Evolutionary conservation across 768 basidiomycete species (phyloP), one percentile per base, ranked within the genome.

Genomic region (Tylopilus plumbeoviolaceoides): DNA sequence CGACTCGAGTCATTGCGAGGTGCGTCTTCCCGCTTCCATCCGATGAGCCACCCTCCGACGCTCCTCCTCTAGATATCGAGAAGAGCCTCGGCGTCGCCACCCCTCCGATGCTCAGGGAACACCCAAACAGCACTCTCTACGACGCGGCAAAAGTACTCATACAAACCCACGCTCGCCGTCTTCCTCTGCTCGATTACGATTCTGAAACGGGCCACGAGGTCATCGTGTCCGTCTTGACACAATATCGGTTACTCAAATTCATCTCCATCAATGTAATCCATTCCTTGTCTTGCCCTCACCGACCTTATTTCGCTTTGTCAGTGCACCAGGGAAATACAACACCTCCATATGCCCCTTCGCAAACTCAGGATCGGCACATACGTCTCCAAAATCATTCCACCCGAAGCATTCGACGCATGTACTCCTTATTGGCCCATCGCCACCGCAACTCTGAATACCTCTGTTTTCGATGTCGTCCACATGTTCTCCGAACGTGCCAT

Each of bases 241-340:
- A 98, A 70, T 99, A 99, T 64, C 84, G 97, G 33, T 87, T 98
- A 15, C 86, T 99, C 73, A 98, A 98, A 71, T 98, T 98, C 70
- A 95, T 99, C 55, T 84, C 97, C 31, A 95, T 95, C 65, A 99
- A 98, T 71, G 95, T 95, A 63, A 51, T 82, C 72, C 3, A 20
- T 44, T 39, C 23, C 18, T 39, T 51, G 21, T 49, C 40, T n/a
- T 25, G 7, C 21, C 27, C 15, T 42, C 46, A n/a, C 18, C 30
- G 39, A 9, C 10, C 65, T 57, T 47, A 56, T 54, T 42, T 54
- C 45, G 40, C 30, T 51, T 48, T 42, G 6, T 17, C 56, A 98
- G 95, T 97, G 95, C 69, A 80, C 81, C 44, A 83, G 82, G 61
- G 94, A 98, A 60, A 86, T 93, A 47, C 81, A 85, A 45, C 82